These are phyloP conservation scores for Chenopodium berlandieri DNA, from an alignment of 148 eudicot species.

Conservation along the genomic window DNA sequence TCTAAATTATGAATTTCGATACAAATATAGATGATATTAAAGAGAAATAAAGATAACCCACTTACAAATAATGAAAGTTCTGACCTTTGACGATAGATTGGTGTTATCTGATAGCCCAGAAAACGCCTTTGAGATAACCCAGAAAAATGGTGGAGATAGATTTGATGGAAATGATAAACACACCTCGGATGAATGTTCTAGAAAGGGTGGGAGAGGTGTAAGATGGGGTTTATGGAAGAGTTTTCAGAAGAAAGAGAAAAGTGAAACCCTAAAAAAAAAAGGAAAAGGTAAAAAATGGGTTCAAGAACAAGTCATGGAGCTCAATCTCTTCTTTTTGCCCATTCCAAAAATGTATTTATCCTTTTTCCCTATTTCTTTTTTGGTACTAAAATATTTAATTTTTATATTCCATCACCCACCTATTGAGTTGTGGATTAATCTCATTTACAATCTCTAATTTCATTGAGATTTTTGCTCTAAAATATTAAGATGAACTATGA, in stretches of 20 bases:
- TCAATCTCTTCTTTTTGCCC: background rate
- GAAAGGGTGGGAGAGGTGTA: constrained; percentile 3
- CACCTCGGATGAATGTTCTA: constrained; percentile 15
- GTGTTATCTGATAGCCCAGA: constrained; percentile 3
- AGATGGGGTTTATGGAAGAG: constrained; percentile 25
- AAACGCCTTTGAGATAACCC: background rate
- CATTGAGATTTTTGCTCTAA: too few species aligned
- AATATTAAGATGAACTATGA: too few species aligned
- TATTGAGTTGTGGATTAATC: too few species aligned
- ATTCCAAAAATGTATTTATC: background rate
- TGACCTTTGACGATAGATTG: constrained; percentile 14
- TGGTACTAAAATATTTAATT: too few species aligned
- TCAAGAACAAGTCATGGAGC: background rate
- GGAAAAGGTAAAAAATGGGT: background rate
- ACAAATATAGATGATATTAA: background rate
- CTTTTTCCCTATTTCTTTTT: too few species aligned
- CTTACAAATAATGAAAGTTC: constrained; percentile 29
- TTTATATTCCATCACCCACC: too few species aligned
- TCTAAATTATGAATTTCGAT: background rate
- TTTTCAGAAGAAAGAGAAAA: background rate
- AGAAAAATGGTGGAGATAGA: constrained; percentile 2
- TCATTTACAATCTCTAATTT: too few species aligned
- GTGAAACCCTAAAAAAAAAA: constrained; percentile 28
- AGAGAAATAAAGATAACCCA: background rate
- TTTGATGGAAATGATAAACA: constrained; percentile 8